Evolutionary conservation across 768 basidiomycete species (phyloP).

Genomic region (Mycena rebaudengoi): DNA sequence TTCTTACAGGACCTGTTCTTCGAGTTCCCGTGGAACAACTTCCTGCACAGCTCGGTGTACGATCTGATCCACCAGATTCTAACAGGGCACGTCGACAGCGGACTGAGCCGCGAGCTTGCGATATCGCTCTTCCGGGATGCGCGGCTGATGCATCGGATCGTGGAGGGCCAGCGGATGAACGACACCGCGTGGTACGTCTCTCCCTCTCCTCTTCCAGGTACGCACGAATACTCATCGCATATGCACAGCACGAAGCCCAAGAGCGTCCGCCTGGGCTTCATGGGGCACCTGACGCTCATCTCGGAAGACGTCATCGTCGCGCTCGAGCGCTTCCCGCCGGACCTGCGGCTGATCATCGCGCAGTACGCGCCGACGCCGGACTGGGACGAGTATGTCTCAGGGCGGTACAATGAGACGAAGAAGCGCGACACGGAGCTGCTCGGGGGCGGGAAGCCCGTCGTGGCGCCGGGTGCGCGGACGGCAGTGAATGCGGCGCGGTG

Average conservation of each 20-base stretch:
- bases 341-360: slow-evolving; percentile 71
- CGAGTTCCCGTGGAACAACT: slow-evolving; percentile 97
- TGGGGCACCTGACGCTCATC: slow-evolving; percentile 96
- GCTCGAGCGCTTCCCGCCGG: slow-evolving; percentile 86
- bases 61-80: slow-evolving; percentile 96
- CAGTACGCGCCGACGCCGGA: slow-evolving; percentile 75
- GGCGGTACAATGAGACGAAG: slow-evolving; percentile 87
- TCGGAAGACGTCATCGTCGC: slow-evolving; percentile 94
- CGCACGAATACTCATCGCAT: neutral
- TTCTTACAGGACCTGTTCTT: slow-evolving; percentile 87
- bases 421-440: slow-evolving; percentile 79
- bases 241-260: slow-evolving; percentile 69
- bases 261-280: slow-evolving; percentile 87
- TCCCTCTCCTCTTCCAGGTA: neutral
- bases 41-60: slow-evolving; percentile 95
- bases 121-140: slow-evolving; percentile 89
- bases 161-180: slow-evolving; percentile 85
- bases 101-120: slow-evolving; percentile 85
- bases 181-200: slow-evolving; percentile 72
- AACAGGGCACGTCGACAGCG: slow-evolving; percentile 84
- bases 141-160: slow-evolving; percentile 81
- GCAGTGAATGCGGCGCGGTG: slow-evolving; percentile 51
- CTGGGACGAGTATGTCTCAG: slow-evolving; percentile 92
- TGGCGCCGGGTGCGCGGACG: slow-evolving; percentile 43
- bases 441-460: slow-evolving; percentile 84